phyloP scores from a whole-genome alignment of 2,329 filamentous ascomycete genomes.

The Teratosphaeria destructans region DNA sequence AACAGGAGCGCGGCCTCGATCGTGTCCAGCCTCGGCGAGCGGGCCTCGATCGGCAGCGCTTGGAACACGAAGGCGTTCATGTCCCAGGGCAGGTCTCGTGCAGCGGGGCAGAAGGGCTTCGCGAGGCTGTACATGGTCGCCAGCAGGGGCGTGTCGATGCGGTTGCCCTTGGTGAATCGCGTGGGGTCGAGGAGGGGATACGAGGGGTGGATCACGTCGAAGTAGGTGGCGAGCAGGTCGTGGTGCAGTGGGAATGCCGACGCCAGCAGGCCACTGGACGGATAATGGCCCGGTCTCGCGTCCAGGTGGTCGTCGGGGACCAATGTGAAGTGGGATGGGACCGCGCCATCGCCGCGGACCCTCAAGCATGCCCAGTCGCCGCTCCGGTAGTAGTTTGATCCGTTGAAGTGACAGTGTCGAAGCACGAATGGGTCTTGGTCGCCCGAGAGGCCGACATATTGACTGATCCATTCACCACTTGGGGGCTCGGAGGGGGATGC shows the following conservation, averaged over 20 bases:
- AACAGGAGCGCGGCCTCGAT: slow-evolving; percentile 12
- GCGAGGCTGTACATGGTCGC: slow-evolving; percentile 13
- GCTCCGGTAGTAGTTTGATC: slow-evolving; percentile 12
- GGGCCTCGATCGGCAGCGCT: slow-evolving; percentile 11
- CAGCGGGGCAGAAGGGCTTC: slow-evolving; percentile 10
- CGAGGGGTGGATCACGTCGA: slow-evolving; percentile 13
- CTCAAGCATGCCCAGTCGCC: slow-evolving; percentile 12
- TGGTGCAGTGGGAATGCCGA: slow-evolving; percentile 13
- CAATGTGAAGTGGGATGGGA: slow-evolving; percentile 7
- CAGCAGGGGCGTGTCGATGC: slow-evolving; percentile 12
- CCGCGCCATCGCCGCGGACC: slow-evolving; percentile 4
- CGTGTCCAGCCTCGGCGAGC: slow-evolving; percentile 10
- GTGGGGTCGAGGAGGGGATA: slow-evolving; percentile 13
- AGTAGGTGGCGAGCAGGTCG: slow-evolving; percentile 13
- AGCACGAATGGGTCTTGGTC: slow-evolving; percentile 14
- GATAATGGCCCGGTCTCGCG: slow-evolving; percentile 10
- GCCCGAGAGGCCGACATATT: slow-evolving; percentile 11
- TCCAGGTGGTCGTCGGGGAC: slow-evolving; percentile 9
- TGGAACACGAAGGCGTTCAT: slow-evolving; percentile 11
- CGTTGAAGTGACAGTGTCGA: slow-evolving; percentile 12
- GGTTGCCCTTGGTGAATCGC: slow-evolving; percentile 13
- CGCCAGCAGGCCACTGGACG: slow-evolving; percentile 10
- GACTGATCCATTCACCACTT: slow-evolving; percentile 11
- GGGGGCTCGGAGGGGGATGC: neutral
- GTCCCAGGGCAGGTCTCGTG: slow-evolving; percentile 3